A percentile compares a stretch with the other conserved stretches of the same genome.
These are phyloP conservation scores for Fusarium sp. DNA, from an alignment of 2,329 filamentous ascomycete species.

Conservation along the genomic window DNA sequence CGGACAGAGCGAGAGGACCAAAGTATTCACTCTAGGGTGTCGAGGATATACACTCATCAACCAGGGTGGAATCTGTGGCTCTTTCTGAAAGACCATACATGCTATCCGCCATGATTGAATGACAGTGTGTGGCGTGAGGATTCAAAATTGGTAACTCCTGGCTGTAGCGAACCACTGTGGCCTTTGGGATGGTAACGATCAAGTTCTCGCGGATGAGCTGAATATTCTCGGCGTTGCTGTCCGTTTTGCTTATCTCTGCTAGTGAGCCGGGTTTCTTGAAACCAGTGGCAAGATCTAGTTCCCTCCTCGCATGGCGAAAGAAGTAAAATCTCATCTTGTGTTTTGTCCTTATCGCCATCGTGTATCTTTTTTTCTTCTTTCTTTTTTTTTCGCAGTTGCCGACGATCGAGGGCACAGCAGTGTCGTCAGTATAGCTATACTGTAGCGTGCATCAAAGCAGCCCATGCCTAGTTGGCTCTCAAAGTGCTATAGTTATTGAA, in stretches of 20 bases:
- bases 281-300: neutral
- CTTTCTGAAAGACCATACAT: slow-evolving; percentile 55
- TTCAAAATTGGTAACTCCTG: neutral
- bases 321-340: too few species aligned
- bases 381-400: too few species aligned
- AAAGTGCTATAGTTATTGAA: neutral
- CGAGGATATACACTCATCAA: slow-evolving; percentile 74
- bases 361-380: too few species aligned
- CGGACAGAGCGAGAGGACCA: slow-evolving; percentile 46
- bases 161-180: neutral
- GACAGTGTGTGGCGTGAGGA: neutral
- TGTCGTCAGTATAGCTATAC: too few species aligned
- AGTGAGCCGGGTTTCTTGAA: neutral
- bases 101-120: neutral
- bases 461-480: neutral
- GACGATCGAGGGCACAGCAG: too few species aligned
- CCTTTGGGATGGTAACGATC: neutral
- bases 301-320: too few species aligned
- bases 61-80: slow-evolving; percentile 86
- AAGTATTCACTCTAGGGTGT: slow-evolving; percentile 57
- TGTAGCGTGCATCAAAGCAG: too few species aligned
- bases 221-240: neutral
- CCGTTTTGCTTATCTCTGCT: neutral
- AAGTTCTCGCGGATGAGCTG: neutral
- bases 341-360: too few species aligned